Conservation (phyloP, 352 stramenopile genomes). For the Phytophthora ohioensis region DNA sequence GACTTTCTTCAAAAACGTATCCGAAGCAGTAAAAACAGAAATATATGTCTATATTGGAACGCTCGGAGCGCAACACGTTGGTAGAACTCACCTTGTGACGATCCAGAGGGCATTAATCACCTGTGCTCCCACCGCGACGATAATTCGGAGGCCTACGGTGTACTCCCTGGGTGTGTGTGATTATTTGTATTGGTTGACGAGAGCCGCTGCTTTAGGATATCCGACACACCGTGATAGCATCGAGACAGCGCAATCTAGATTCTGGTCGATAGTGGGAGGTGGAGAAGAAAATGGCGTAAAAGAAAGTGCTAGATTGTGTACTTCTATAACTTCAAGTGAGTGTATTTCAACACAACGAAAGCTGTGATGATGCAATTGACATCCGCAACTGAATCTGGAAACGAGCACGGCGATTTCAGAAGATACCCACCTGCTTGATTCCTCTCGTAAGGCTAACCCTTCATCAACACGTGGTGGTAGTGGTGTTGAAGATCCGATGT, state of each 20-base stretch:
- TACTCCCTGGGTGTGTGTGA: too few species aligned
- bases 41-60: not conserved
- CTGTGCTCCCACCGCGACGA: too few species aligned
- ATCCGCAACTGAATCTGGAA: not conserved
- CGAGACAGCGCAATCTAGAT: not conserved
- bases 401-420: not conserved
- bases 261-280: not conserved
- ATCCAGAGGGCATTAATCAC: too few species aligned
- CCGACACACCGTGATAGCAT: not conserved
- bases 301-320: not conserved
- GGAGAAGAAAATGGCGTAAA: not conserved
- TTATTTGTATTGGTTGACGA: too few species aligned
- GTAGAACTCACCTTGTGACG: too few species aligned
- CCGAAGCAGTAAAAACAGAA: not conserved
- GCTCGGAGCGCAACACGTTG: not conserved
- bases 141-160: too few species aligned
- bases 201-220: not conserved
- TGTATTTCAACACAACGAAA: not conserved
- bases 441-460: too few species aligned
- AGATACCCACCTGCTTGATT: not conserved
- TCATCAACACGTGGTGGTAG: not conserved
- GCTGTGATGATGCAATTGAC: not conserved
- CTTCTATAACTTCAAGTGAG: not conserved
- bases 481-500: not conserved
- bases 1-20: not conserved